phyloP scores from a whole-genome alignment of 441 rosid species.

The Populus hybrid region DNA sequence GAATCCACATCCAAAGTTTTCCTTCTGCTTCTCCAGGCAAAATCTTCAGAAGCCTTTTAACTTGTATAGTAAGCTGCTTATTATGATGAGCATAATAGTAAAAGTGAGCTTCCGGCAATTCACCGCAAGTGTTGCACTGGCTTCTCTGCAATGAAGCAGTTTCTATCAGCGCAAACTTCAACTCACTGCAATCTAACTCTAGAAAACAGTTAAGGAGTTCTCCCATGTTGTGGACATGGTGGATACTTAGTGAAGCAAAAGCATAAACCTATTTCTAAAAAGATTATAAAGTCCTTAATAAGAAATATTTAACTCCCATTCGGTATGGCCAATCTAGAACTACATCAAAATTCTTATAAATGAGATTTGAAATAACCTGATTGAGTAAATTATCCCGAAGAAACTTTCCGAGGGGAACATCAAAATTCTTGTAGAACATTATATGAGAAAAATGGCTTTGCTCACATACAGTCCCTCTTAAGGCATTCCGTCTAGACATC shows the following conservation, averaged over 20 bases:
- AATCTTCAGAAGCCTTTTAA: constrained; percentile 47
- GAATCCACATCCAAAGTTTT: constrained; percentile 99
- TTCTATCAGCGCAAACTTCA: constrained; percentile 24
- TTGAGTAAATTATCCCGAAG: constrained; percentile 73
- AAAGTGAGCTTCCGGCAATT: constrained; percentile 74
- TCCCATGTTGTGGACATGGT: not conserved
- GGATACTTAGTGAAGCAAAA: not conserved
- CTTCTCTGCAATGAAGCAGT: constrained; percentile 52
- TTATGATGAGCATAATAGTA: constrained; percentile 82
- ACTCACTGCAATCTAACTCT: not conserved
- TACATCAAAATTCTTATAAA: constrained; percentile 11
- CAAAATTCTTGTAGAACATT: constrained; percentile 82
- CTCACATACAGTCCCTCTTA: constrained; percentile 68
- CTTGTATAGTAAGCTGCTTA: constrained; percentile 77
- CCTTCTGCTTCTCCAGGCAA: constrained; percentile 74
- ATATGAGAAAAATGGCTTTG: constrained; percentile 96
- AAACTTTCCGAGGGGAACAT: constrained; percentile 86
- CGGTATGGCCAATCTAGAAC: not conserved
- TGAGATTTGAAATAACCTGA: constrained; percentile 55
- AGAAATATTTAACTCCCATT: not conserved
- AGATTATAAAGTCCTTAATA: not conserved
- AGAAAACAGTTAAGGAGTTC: not conserved
- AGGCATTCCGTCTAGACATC: constrained; percentile 73
- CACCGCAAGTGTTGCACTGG: constrained; percentile 57
- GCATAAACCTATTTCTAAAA: constrained; percentile 1